phyloP scores from a whole-genome alignment of 495 filamentous ascomycete species.

The Aspergillus steynii region DNA sequence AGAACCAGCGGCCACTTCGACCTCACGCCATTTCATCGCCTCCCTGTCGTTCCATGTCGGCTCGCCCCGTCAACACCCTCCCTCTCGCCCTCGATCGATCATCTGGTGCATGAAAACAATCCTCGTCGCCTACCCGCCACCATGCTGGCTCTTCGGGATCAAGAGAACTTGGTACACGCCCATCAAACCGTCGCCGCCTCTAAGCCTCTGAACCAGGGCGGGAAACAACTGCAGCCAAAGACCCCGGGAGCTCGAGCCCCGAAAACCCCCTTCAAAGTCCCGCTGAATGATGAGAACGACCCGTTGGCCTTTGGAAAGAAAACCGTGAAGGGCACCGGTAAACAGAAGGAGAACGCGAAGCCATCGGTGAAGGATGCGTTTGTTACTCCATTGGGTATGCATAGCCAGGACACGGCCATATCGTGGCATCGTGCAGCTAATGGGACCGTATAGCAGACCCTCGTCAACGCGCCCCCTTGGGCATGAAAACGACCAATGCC shows the following conservation, averaged over 20 bases:
- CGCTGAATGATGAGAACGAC: slow-evolving; percentile 85
- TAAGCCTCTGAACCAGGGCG: slow-evolving; percentile 74
- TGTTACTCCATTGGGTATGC: slow-evolving; percentile 79
- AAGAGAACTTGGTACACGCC: slow-evolving; percentile 82
- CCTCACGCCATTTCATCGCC: slow-evolving; percentile 20
- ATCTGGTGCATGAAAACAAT: slow-evolving; percentile 22
- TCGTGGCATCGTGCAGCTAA: slow-evolving; percentile 24
- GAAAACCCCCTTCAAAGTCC: slow-evolving; percentile 83
- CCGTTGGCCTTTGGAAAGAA: slow-evolving; percentile 63
- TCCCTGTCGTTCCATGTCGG: no score
- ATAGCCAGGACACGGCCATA: slow-evolving; percentile 2
- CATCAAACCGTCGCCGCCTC: slow-evolving; percentile 75
- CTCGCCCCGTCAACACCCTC: not conserved
- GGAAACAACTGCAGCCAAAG: slow-evolving; percentile 66
- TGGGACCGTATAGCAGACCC: slow-evolving; percentile 47
- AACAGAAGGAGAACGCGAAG: slow-evolving; percentile 66
- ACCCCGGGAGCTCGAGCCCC: slow-evolving; percentile 73
- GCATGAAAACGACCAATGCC: slow-evolving; percentile 94
- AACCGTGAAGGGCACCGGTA: slow-evolving; percentile 60
- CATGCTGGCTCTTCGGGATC: slow-evolving; percentile 82
- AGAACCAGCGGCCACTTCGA: slow-evolving; percentile 8
- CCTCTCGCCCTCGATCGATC: not conserved
- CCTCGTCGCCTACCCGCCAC: slow-evolving; percentile 30
- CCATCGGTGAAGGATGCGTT: slow-evolving; percentile 64
- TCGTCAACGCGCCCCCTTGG: slow-evolving; percentile 76